phyloP scores from a whole-genome alignment of 2,329 filamentous ascomycete genomes.

The Byssoonygena ceratinophila region DNA sequence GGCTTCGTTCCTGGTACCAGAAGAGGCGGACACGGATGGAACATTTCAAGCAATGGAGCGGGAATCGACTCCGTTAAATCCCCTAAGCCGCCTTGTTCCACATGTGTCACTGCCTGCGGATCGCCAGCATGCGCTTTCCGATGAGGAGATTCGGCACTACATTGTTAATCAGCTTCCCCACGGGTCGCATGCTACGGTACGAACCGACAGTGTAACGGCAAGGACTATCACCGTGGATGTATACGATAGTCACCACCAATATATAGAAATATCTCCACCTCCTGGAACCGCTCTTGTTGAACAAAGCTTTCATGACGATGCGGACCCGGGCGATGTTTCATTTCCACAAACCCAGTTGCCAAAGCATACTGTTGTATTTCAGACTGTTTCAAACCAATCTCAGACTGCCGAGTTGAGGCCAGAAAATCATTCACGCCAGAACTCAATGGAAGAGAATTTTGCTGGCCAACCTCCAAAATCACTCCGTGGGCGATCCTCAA shows the following conservation, averaged over 20 bases:
- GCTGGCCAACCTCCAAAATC: not conserved
- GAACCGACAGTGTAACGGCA: constrained; percentile 34
- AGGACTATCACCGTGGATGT: constrained; percentile 41
- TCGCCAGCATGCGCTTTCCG: constrained; percentile 31
- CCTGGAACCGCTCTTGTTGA: constrained; percentile 39
- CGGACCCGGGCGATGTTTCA: constrained; percentile 32
- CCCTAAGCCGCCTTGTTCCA: constrained; percentile 18
- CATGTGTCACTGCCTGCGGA: constrained; percentile 28
- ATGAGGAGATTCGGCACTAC: constrained; percentile 40
- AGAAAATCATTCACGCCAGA: constrained; percentile 5
- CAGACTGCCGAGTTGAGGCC: constrained; percentile 30
- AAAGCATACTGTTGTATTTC: constrained; percentile 38
- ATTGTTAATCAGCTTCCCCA: constrained; percentile 37
- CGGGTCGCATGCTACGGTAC: constrained; percentile 36
- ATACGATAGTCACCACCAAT: constrained; percentile 30
- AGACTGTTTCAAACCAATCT: constrained; percentile 35
- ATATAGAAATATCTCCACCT: constrained; percentile 34
- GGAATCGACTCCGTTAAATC: constrained; percentile 22
- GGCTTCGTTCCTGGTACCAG: constrained; percentile 42
- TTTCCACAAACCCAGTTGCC: constrained; percentile 21
- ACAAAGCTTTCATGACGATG: constrained; percentile 41
- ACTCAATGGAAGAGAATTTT: not conserved
- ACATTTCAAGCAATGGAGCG: constrained; percentile 33
- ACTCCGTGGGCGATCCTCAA: not conserved
- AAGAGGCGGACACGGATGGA: constrained; percentile 25